A percentile compares a stretch with the other conserved stretches of the same genome.
Conservation (phyloP, 768 basidiomycete genomes). For the Mrakia blollopis region DNA sequence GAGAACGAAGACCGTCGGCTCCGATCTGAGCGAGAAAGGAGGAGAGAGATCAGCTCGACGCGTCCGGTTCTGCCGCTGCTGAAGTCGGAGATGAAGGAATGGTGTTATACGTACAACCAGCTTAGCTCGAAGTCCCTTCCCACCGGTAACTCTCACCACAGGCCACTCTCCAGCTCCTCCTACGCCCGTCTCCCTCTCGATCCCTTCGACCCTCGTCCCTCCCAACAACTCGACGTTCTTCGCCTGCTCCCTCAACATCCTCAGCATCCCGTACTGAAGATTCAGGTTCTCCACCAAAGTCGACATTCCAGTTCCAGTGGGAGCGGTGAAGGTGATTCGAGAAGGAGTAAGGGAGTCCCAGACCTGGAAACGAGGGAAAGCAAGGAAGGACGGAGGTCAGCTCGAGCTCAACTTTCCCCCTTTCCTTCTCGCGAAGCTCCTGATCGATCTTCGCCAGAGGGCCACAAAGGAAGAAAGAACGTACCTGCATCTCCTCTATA, state of each 20-base stretch:
- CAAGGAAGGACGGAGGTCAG: not conserved
- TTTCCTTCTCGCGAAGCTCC: not conserved
- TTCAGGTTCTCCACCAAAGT: conserved; percentile 88
- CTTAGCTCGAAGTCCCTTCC: conserved; percentile 58
- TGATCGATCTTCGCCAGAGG: not conserved
- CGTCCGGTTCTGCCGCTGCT: too few species aligned
- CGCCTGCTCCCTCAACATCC: conserved; percentile 51
- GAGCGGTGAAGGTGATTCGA: conserved; percentile 26
- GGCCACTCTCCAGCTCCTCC: conserved; percentile 67
- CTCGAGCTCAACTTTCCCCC: not conserved
- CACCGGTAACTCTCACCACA: conserved; percentile 63
- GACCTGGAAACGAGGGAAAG: conserved; percentile 50
- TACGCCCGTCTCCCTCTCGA: conserved; percentile 51
- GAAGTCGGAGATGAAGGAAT: not conserved
- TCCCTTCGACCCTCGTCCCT: conserved; percentile 66
- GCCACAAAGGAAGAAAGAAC: conserved; percentile 30
- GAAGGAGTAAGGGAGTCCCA: conserved; percentile 58
- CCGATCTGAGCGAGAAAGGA: conserved; percentile 58
- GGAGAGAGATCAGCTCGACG: not conserved
- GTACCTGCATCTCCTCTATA: conserved; percentile 79
- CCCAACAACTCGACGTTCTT: conserved; percentile 64
- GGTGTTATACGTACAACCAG: conserved; percentile 62
- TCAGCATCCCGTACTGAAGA: conserved; percentile 76
- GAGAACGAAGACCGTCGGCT: conserved; percentile 92
- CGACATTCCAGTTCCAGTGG: conserved; percentile 56